Evolutionary conservation across 345 rosid genomes (phyloP).

Genomic region (Aethionema arabicum): DNA sequence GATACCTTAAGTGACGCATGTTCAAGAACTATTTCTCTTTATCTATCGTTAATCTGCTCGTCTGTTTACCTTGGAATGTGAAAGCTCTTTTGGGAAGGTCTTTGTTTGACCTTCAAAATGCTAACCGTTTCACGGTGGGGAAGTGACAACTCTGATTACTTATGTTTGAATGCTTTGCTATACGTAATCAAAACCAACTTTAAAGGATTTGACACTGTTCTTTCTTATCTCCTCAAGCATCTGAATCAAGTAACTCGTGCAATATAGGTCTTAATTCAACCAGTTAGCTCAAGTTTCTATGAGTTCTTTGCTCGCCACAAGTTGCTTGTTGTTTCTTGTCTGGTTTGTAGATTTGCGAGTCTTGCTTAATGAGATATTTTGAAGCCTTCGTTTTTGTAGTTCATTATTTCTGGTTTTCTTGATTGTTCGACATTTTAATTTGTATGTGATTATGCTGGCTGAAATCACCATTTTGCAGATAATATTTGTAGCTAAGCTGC

Average conservation of each 20-base stretch:
- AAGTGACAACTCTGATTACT: neutral
- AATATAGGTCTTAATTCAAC: neutral
- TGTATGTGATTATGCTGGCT: neutral
- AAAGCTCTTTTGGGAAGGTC: neutral
- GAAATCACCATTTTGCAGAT: neutral
- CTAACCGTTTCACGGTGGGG: neutral
- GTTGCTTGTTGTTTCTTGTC: neutral
- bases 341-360: neutral
- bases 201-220: too few species aligned
- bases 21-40: neutral
- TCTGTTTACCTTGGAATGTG: neutral
- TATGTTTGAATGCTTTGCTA: neutral
- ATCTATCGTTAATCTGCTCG: neutral
- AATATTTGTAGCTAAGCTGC: neutral
- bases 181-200: neutral
- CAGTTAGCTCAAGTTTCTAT: neutral
- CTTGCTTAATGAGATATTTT: neutral
- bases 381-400: neutral
- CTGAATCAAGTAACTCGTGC: neutral
- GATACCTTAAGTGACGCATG: too few species aligned
- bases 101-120: neutral
- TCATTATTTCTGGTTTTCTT: constrained; percentile 12
- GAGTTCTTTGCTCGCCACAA: constrained; percentile 3
- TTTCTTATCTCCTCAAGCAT: too few species aligned
- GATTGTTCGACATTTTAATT: neutral